phyloP scores from a whole-genome alignment of 805 yeast genomes.

The Blastobotrys americana region DNA sequence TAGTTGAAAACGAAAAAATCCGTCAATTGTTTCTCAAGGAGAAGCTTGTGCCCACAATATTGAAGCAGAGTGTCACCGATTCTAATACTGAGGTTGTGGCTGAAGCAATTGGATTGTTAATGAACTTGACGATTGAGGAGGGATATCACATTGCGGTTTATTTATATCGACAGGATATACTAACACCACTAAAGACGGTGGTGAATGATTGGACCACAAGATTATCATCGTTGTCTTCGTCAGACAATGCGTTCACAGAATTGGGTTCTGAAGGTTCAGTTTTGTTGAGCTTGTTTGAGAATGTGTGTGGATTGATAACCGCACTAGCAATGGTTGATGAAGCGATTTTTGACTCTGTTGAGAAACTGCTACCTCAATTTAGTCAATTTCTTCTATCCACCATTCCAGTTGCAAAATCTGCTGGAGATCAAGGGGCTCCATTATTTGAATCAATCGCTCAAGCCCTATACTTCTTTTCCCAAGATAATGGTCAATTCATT shows the following conservation, averaged over 20 bases:
- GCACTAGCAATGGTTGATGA: constrained; percentile 60
- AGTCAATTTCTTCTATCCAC: constrained; percentile 13
- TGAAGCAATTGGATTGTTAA: constrained; percentile 71
- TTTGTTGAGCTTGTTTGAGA: constrained; percentile 59
- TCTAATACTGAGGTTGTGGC: constrained; percentile 66
- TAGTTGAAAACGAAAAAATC: constrained; percentile 61
- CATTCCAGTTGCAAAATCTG: constrained; percentile 4
- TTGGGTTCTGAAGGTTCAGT: constrained; percentile 40
- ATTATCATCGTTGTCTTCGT: no score
- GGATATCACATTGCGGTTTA: constrained; percentile 74
- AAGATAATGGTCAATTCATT: constrained; percentile 20
- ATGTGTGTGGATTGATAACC: constrained; percentile 58
- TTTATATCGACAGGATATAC: constrained; percentile 71
- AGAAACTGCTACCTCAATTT: constrained; percentile 23
- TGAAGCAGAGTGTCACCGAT: constrained; percentile 62
- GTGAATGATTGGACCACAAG: constrained; percentile 36
- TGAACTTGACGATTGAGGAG: constrained; percentile 77
- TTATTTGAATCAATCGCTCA: constrained; percentile 25
- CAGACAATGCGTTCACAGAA: constrained; percentile 23
- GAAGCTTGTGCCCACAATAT: constrained; percentile 52
- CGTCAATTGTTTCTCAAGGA: constrained; percentile 64
- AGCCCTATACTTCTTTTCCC: constrained; percentile 27
- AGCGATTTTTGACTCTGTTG: constrained; percentile 44
- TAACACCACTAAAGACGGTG: constrained; percentile 51
- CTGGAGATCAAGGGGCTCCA: neutral